phyloP scores from a whole-genome alignment of 805 yeast genomes.

The Spathaspora passalidarum region DNA sequence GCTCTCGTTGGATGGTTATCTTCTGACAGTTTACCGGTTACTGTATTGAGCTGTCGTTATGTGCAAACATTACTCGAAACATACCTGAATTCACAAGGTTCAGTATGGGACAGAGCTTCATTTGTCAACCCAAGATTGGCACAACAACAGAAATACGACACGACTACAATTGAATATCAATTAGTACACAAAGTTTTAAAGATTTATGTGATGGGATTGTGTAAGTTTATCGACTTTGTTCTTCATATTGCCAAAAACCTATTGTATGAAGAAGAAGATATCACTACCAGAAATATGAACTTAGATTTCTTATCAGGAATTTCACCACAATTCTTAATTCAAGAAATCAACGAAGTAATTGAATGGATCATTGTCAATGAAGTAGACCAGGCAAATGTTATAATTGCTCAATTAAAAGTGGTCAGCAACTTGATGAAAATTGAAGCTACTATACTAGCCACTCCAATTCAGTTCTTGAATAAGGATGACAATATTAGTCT shows the following conservation, averaged over 20 bases:
- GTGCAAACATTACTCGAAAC: slow-evolving; percentile 56
- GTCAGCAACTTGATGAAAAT: slow-evolving; percentile 25
- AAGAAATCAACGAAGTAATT: slow-evolving; percentile 32
- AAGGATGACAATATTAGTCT: background rate
- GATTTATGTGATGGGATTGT: slow-evolving; percentile 49
- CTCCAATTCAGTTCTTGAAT: slow-evolving; percentile 3
- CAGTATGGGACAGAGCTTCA: slow-evolving; percentile 7
- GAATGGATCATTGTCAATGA: slow-evolving; percentile 22
- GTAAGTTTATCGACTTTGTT: slow-evolving; percentile 51
- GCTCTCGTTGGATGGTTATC: slow-evolving; percentile 70
- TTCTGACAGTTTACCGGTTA: slow-evolving; percentile 72
- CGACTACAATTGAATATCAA: slow-evolving; percentile 15
- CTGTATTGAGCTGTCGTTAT: slow-evolving; percentile 71
- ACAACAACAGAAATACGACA: slow-evolving; percentile 7
- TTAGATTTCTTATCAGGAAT: slow-evolving; percentile 29
- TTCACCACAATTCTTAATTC: slow-evolving; percentile 17
- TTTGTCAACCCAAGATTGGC: slow-evolving; percentile 13
- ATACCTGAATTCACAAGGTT: slow-evolving; percentile 19
- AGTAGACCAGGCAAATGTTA: background rate
- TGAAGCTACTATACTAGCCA: slow-evolving; percentile 13
- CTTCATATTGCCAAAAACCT: slow-evolving; percentile 53
- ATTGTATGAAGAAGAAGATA: slow-evolving; percentile 72
- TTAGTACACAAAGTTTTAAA: slow-evolving; percentile 51
- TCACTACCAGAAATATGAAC: slow-evolving; percentile 62
- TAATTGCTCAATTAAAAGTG: slow-evolving; percentile 23